phyloP scores from a whole-genome alignment of 2,329 filamentous ascomycete genomes.

The Phaeomoniella chlamydospora region DNA sequence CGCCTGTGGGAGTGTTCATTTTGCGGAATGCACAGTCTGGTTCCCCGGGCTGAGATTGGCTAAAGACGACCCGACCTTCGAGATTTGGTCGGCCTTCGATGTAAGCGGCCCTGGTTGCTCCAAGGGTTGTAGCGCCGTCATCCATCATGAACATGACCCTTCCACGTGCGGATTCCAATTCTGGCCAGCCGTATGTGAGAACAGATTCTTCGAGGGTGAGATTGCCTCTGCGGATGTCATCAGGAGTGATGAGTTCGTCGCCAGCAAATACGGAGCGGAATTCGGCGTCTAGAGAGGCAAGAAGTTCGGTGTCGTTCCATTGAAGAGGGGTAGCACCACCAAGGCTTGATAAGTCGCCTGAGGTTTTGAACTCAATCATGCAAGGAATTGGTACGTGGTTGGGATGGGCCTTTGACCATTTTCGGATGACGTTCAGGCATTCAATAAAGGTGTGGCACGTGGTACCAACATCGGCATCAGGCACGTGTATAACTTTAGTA shows the following conservation, averaged over 20 bases:
- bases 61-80: neutral
- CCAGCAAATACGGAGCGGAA: neutral
- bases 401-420: neutral
- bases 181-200: neutral
- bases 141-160: neutral
- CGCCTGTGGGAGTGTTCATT: neutral
- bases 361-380: neutral
- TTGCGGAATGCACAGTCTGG: neutral
- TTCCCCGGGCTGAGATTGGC: neutral
- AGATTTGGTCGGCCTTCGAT: neutral
- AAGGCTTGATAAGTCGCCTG: neutral
- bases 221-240: neutral
- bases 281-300: neutral
- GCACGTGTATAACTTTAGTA: neutral
- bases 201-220: neutral
- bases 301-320: neutral
- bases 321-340: neutral
- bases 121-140: neutral
- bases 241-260: neutral
- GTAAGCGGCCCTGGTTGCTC: neutral
- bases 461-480: neutral
- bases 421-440: neutral
- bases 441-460: neutral
- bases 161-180: neutral
- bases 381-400: neutral